Conservation (phyloP, 2,329 filamentous ascomycete species). For the Pestalotiopsis sp. region DNA sequence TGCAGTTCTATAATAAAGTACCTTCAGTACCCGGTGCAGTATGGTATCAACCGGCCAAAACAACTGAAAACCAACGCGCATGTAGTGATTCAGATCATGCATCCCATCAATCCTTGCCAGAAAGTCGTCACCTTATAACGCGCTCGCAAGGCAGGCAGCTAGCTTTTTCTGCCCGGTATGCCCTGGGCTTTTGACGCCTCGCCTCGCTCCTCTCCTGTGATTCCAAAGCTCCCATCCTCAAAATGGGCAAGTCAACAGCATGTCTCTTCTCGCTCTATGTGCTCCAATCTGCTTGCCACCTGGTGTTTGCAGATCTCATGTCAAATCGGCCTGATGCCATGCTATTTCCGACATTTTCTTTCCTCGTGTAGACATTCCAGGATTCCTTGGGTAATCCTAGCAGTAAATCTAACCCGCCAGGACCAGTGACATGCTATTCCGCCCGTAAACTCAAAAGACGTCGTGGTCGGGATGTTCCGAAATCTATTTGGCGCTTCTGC, state of each 20-base stretch:
- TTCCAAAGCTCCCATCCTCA: neutral
- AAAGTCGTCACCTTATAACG: neutral
- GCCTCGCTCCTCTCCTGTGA: neutral
- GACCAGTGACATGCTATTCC: neutral
- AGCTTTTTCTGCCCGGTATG: neutral
- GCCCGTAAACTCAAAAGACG: neutral
- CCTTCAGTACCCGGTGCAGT: constrained; percentile 2
- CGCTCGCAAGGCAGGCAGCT: neutral
- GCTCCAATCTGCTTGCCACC: neutral
- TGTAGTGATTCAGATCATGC: neutral
- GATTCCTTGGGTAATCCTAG: neutral
- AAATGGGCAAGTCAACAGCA: neutral
- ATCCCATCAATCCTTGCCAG: neutral
- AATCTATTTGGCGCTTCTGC: constrained; percentile 68
- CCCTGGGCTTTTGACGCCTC: neutral
- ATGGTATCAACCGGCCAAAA: constrained; percentile 6
- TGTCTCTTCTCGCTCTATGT: neutral
- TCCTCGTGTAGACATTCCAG: neutral
- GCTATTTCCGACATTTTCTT: neutral
- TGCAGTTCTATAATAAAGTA: constrained; percentile 5
- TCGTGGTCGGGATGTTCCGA: neutral
- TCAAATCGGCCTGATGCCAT: neutral
- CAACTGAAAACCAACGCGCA: constrained; percentile 5
- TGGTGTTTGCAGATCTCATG: neutral
- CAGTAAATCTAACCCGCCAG: neutral